A percentile compares a stretch with the other conserved stretches of the same genome.
phyloP scores from a whole-genome alignment of 2,329 filamentous ascomycete species.

The Hymenoscyphus fraxineus region DNA sequence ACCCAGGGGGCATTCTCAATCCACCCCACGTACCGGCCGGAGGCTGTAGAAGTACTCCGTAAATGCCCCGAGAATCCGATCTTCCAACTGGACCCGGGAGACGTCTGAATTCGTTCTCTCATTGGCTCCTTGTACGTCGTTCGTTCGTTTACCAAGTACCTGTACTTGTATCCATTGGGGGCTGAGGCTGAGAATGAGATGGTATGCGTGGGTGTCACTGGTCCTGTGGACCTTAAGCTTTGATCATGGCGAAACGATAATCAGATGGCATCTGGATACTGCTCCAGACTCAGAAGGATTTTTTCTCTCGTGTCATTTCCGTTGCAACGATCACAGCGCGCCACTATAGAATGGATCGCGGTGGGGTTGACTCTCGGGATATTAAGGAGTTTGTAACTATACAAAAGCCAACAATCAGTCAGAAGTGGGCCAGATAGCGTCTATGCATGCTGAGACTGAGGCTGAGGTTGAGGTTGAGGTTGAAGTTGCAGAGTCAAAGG shows the following conservation, averaged over 20 bases:
- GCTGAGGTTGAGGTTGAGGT: neutral
- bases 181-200: neutral
- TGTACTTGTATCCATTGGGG: neutral
- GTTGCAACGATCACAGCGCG: neutral
- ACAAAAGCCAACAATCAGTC: neutral
- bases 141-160: neutral
- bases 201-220: neutral
- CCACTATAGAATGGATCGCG: neutral
- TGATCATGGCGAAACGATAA: neutral
- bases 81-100: neutral
- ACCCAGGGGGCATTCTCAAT: neutral
- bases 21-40: neutral
- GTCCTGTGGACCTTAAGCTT: neutral
- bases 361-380: neutral
- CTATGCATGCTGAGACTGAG: constrained; percentile 1
- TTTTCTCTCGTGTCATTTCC: neutral
- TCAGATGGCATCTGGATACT: neutral
- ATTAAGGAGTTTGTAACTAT: neutral
- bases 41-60: neutral
- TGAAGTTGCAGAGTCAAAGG: neutral
- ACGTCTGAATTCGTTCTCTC: neutral
- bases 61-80: neutral
- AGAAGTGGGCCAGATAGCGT: neutral
- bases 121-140: constrained; percentile 1
- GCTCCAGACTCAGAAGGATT: neutral